Evolutionary conservation across 2,329 filamentous ascomycete species (phyloP).

Genomic region (Xenosphaeropsis pyriputrescens): DNA sequence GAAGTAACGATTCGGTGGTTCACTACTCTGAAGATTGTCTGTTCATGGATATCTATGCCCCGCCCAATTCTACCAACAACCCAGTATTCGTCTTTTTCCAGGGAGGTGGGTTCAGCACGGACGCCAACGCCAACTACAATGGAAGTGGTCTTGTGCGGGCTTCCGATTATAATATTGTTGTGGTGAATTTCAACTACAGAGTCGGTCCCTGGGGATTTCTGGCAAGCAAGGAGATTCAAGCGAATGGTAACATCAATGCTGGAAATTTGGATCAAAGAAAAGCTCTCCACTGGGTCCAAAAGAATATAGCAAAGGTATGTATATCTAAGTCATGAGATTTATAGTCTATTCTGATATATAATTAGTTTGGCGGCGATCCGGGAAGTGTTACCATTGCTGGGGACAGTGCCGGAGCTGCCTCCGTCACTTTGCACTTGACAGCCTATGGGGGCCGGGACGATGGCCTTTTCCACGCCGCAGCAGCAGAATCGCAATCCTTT

Average conservation of each 20-base stretch:
- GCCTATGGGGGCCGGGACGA: conserved; percentile 33
- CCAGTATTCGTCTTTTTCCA: conserved; percentile 49
- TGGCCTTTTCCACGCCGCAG: conserved; percentile 33
- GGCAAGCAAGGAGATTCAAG: conserved; percentile 35
- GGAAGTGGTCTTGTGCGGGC: conserved; percentile 45
- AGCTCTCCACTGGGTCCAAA: conserved; percentile 54
- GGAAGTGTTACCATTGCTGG: conserved; percentile 54
- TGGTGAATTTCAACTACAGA: conserved; percentile 64
- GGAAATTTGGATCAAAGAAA: conserved; percentile 58
- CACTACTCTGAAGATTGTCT: conserved; percentile 49
- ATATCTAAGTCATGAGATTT: background rate
- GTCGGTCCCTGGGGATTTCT: conserved; percentile 64
- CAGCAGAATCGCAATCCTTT: conserved; percentile 35
- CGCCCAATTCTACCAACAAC: conserved; percentile 31
- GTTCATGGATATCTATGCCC: conserved; percentile 49
- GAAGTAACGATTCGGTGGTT: conserved; percentile 15
- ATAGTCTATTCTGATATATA: background rate
- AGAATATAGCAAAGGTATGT: conserved; percentile 36
- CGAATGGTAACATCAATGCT: conserved; percentile 43
- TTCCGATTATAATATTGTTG: conserved; percentile 43
- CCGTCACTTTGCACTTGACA: conserved; percentile 48
- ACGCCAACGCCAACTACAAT: conserved; percentile 36
- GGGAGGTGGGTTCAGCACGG: conserved; percentile 43
- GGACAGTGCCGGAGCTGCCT: conserved; percentile 51
- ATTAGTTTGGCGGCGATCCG: conserved; percentile 54